Evolutionary conservation across 2,329 filamentous ascomycete genomes (phyloP), one percentile per base, ranked within the genome.

Genomic region (Chaetomium globosum): DNA sequence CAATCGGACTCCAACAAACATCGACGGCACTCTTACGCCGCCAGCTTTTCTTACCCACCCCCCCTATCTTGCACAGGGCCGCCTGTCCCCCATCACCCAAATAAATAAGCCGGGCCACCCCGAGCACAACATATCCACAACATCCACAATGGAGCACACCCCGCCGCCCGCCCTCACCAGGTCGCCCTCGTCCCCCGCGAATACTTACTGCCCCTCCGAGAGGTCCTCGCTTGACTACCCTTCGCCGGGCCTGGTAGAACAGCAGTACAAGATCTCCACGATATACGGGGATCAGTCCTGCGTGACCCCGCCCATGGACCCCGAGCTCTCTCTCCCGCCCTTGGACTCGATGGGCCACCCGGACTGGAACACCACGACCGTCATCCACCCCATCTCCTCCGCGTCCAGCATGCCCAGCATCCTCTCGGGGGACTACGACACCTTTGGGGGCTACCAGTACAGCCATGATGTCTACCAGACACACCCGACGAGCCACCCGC

Each of bases 361-460:
- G 55, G 76, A 78, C 55, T 85, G 82, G 83, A 75, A 72, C 67
- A 77, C 77, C 43, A 70, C 78, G 28, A 70, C 75, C 39, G 70
- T 78, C 51, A 75, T 82, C 65, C 78, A 81, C 30, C 73, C 79
- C 30, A 71, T 75, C 23, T 75, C 79, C 48, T 78, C 78, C 2
- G 77, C 79, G 3, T 73, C 80, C 54, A 75, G 76, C 63, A 77
- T 80, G 67, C 77, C 81, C 61, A 81, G 78, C 69, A 77, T 83
- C 33, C 73, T 84, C 63, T 77, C 81, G 39, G 73, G 80, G 43
- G 83, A 84, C 54, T 86, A 85, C 71, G 81, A 83, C 70, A 74
- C 79, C 33, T 86, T 84, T 71, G 76, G 77, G 66, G 76, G 77
- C 64, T 85, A 83, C 71, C 59, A 80, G 3, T 85, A 83, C 69